These are phyloP conservation scores for Hymenochaete sp. DNA, from an alignment of 1,284 basidiomycete genomes.

Conservation along the genomic window DNA sequence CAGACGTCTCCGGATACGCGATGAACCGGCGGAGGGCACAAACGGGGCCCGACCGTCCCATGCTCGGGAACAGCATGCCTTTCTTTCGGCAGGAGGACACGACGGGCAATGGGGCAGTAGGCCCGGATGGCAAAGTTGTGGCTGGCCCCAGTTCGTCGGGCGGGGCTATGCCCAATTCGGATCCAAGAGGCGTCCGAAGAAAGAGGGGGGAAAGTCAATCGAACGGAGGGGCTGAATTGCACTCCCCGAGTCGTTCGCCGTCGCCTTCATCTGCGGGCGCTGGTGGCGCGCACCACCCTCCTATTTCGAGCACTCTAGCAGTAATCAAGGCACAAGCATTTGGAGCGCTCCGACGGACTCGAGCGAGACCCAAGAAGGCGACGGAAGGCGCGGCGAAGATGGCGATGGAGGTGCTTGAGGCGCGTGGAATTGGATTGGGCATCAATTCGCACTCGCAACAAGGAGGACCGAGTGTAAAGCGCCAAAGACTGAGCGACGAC, in stretches of 20 bases:
- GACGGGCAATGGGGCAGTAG: slow-evolving; percentile 16
- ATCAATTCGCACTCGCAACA: slow-evolving; percentile 28
- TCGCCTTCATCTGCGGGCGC: slow-evolving; percentile 56
- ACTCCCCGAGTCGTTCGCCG: slow-evolving; percentile 62
- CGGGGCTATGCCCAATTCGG: slow-evolving; percentile 16
- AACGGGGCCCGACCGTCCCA: slow-evolving; percentile 40
- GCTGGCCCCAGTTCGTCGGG: slow-evolving; percentile 13
- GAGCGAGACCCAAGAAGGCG: slow-evolving; percentile 59
- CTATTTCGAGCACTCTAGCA: slow-evolving; percentile 69
- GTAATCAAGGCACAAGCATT: slow-evolving; percentile 84
- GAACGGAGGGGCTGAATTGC: slow-evolving; percentile 32
- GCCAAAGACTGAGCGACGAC: slow-evolving; percentile 47
- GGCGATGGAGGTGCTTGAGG: slow-evolving; percentile 67
- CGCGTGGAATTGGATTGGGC: slow-evolving; percentile 57
- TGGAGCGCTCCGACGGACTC: slow-evolving; percentile 69
- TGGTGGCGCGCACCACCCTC: too few relatives aligned
- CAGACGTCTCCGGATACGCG: slow-evolving; percentile 63
- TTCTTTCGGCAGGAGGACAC: slow-evolving; percentile 40
- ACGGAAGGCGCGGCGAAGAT: slow-evolving; percentile 67
- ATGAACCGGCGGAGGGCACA: slow-evolving; percentile 47
- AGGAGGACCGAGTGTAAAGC: slow-evolving; percentile 45
- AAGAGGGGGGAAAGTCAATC: slow-evolving; percentile 21
- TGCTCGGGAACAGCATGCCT: slow-evolving; percentile 42
- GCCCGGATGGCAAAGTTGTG: too few relatives aligned
- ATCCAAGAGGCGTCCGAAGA: slow-evolving; percentile 20